Conservation (phyloP, 805 yeast species). For the Metschnikowia sp. region DNA sequence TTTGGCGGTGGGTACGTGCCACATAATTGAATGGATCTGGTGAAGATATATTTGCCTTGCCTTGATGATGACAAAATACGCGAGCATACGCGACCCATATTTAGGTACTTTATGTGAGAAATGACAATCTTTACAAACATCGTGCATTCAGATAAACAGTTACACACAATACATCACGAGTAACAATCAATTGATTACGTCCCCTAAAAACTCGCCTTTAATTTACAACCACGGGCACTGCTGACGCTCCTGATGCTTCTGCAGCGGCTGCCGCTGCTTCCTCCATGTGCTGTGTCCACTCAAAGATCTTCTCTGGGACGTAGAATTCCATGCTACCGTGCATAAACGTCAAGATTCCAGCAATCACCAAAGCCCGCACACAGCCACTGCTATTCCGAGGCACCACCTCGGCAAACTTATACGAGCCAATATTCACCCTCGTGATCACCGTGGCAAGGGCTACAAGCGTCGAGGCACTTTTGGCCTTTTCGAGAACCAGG, state of each 20-base stretch:
- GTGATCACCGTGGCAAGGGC: background rate
- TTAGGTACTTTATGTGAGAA: no score
- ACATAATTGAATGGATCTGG: no score
- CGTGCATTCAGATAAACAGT: no score
- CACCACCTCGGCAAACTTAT: background rate
- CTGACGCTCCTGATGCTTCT: background rate
- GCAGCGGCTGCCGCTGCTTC: background rate
- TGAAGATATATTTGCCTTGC: no score
- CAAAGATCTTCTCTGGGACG: constrained; percentile 20
- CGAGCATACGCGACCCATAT: no score
- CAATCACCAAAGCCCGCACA: background rate
- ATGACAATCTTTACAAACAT: no score
- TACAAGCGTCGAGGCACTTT: background rate
- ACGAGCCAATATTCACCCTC: background rate
- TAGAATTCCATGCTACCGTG: background rate
- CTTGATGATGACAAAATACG: no score
- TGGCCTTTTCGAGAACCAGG: background rate
- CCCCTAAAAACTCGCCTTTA: no score
- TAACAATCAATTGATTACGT: no score
- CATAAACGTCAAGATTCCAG: background rate
- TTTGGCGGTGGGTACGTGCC: no score
- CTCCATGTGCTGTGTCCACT: constrained; percentile 15
- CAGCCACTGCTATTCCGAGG: background rate
- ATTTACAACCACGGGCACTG: no score
- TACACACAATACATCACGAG: no score